A percentile compares a stretch with the other conserved stretches of the same genome.
Conservation (phyloP, 164 flowering plant genomes). For the Paratinospora sagittata region DNA sequence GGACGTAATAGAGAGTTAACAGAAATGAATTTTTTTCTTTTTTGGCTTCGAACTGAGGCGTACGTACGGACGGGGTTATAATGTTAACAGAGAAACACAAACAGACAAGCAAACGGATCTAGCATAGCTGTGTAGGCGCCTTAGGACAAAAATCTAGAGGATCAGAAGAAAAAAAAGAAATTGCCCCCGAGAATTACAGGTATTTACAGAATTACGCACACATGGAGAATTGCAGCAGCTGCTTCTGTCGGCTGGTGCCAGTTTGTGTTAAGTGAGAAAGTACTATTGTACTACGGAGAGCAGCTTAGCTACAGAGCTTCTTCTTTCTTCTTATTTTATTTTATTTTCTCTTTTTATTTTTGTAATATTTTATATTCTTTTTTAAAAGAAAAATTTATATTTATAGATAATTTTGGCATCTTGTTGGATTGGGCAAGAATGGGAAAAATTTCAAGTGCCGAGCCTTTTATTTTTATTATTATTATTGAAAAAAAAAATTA, state of each 20-base stretch:
- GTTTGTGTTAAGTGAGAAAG: neutral
- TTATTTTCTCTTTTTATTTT: neutral
- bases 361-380: neutral
- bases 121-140: constrained; percentile 5
- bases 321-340: too few relatives aligned
- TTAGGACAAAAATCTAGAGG: neutral
- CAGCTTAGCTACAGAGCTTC: neutral
- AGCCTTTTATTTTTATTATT: too few relatives aligned
- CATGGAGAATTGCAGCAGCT: neutral
- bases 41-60: constrained; percentile 1
- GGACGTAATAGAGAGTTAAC: too few relatives aligned
- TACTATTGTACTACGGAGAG: neutral
- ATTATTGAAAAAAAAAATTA: too few relatives aligned
- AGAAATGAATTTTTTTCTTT: too few relatives aligned
- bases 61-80: neutral
- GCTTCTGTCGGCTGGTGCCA: neutral
- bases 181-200: neutral
- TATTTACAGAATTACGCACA: neutral
- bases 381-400: too few relatives aligned
- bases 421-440: too few relatives aligned
- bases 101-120: constrained; percentile 3
- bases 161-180: too few relatives aligned
- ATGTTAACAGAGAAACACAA: neutral
- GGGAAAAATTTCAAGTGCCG: neutral
- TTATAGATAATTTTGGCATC: too few relatives aligned